Evolutionary conservation across 2,329 filamentous ascomycete genomes (phyloP), one percentile per base, ranked within the genome.

Genomic region (Diaporthe citriasiana): DNA sequence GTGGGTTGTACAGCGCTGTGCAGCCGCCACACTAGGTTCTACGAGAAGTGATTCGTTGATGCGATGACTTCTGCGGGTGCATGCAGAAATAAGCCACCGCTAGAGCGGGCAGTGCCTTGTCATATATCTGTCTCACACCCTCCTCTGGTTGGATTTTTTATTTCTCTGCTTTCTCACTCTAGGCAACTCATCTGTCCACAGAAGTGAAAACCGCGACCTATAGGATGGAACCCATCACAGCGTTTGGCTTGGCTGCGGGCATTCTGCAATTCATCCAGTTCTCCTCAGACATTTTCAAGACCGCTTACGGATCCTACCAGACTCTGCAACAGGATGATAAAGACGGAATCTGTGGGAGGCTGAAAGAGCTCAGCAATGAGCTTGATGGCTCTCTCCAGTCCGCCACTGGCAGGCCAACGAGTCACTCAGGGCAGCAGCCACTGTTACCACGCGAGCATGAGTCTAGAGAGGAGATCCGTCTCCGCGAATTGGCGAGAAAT

Each of bases 331-430:
- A 9, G 53, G 30, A 56, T 19, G 30, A 33, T 35, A 30, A 9
- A 13, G 53, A 35, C 27, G 53, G 17, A n/a, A 33, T 56, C 19
- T 56, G 53, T n/a, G 53, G 35, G 53, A 56, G 30, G 30, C 17
- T 56, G 53, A 56, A 56, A n/a, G 15, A 19, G 17, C 53, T 56
- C 30, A 56, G 53, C 53, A 56, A 56, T 10, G 53, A 56, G 53
- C 30, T 56, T 19, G 30, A 56, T 12, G 17, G 35, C 5, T 55
- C 53, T 55, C 51, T 55, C 25, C 51, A 55, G 9, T 55, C 51
- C 51, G 51, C 51, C 27, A 27, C 51, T n/a, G n/a, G n/a, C 12
- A 27, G 27, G 25, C 50, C 50, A 30, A 30, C n/a, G n/a, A 30
- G 50, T 17, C 50, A 13, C 13, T 55, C 51, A 10, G 17, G 13